A percentile compares a stretch with the other conserved stretches of the same genome.
Conservation (phyloP, 495 filamentous ascomycete species). For the Hamigera avellanea region DNA sequence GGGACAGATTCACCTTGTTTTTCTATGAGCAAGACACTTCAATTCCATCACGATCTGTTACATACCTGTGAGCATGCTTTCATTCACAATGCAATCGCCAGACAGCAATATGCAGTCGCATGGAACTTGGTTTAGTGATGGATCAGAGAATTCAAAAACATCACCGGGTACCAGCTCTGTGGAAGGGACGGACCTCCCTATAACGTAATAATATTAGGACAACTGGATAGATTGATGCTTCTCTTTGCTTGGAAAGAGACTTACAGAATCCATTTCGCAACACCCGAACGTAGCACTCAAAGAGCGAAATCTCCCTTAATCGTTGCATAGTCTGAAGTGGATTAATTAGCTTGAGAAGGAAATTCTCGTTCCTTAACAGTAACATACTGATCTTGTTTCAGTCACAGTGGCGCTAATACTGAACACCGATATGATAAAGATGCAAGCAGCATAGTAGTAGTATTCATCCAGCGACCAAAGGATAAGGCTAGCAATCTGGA, state of each 20-base stretch:
- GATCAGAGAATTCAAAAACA: slow-evolving; percentile 95
- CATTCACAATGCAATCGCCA: slow-evolving; percentile 97
- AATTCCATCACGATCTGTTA: too few relatives aligned
- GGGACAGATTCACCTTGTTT: slow-evolving; percentile 95
- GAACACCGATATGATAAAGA: slow-evolving; percentile 86
- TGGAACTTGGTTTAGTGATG: slow-evolving; percentile 83
- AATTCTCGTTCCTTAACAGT: neutral
- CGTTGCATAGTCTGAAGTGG: slow-evolving; percentile 67
- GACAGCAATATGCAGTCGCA: slow-evolving; percentile 86
- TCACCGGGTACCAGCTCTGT: slow-evolving; percentile 89
- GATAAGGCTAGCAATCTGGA: slow-evolving; percentile 88
- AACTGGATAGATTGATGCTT: neutral
- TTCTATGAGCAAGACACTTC: too few relatives aligned
- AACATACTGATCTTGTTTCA: slow-evolving; percentile 70
- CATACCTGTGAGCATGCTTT: slow-evolving; percentile 93
- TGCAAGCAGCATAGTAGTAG: slow-evolving; percentile 94
- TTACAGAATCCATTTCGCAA: slow-evolving; percentile 89
- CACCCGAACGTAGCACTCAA: slow-evolving; percentile 90
- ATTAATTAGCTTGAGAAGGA: slow-evolving; percentile 14
- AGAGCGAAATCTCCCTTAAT: slow-evolving; percentile 82
- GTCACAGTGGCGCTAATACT: slow-evolving; percentile 83
- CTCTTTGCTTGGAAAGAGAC: too few relatives aligned
- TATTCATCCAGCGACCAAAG: slow-evolving; percentile 95
- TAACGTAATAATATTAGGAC: neutral
- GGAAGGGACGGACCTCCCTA: slow-evolving; percentile 78